These are phyloP conservation scores for Macrolepiota albuminosa DNA, from an alignment of 768 basidiomycete species.

Conservation along the genomic window DNA sequence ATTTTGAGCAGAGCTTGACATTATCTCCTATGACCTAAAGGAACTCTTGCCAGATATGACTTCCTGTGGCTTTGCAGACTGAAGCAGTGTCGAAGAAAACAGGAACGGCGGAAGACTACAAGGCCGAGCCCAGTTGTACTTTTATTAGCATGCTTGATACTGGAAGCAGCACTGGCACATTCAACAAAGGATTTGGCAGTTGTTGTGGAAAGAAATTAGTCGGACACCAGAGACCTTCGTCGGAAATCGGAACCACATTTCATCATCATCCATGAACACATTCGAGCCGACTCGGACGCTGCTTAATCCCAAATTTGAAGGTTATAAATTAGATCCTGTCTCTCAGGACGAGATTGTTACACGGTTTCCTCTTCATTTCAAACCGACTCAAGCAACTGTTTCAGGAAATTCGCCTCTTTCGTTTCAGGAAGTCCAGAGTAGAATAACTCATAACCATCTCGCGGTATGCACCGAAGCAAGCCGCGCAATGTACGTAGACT, in stretches of 20 bases:
- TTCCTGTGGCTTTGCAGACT: not conserved
- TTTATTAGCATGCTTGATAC: not conserved
- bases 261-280: constrained; percentile 18
- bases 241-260: not conserved
- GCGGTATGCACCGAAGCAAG: constrained; percentile 39
- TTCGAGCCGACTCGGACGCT: constrained; percentile 49
- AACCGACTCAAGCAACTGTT: constrained; percentile 56
- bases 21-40: not conserved
- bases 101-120: not conserved
- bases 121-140: not conserved
- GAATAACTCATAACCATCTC: constrained; percentile 84
- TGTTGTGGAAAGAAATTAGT: not conserved
- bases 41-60: not conserved
- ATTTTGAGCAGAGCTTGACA: not conserved
- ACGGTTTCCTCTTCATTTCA: constrained; percentile 46
- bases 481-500: constrained; percentile 65
- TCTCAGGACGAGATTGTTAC: constrained; percentile 50
- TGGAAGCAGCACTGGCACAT: not conserved
- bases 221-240: not conserved
- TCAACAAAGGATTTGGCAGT: not conserved
- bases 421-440: constrained; percentile 78
- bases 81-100: not conserved
- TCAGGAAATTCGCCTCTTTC: constrained; percentile 60
- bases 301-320: constrained; percentile 81
- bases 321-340: constrained; percentile 68